Percentiles rank a stretch among this genome's conserved stretches.
phyloP scores from a whole-genome alignment of 805 yeast genomes.

The Grigorovia yakushimaensis region DNA sequence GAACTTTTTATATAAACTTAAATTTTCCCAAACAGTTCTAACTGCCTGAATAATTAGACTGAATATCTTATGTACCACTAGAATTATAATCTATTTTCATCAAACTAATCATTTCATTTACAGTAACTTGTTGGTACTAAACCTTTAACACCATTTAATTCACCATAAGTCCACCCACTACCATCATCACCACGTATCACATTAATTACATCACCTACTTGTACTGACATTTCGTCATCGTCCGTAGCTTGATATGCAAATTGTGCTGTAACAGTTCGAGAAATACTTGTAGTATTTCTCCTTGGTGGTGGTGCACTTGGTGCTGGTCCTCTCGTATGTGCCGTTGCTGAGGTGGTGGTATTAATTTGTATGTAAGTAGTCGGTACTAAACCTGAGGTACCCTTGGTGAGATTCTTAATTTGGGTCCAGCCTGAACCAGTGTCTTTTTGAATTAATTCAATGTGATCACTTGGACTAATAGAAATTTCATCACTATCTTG shows the following conservation, averaged over 20 bases:
- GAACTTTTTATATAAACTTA: no score
- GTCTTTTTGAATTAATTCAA: constrained; percentile 54
- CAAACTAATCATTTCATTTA: constrained; percentile 25
- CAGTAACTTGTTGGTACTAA: constrained; percentile 71
- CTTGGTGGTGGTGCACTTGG: constrained; percentile 70
- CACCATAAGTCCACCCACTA: constrained; percentile 94
- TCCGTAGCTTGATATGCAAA: constrained; percentile 74
- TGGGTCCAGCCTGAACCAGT: constrained; percentile 92
- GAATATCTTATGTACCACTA: no score
- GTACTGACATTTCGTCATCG: constrained; percentile 65
- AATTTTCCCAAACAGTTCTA: no score
- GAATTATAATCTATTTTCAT: no score
- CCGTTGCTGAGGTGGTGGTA: constrained; percentile 4
- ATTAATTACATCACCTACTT: constrained; percentile 62
- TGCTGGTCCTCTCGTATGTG: constrained; percentile 39
- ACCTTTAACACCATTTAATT: constrained; percentile 54
- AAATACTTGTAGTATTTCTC: constrained; percentile 36
- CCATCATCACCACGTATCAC: constrained; percentile 66
- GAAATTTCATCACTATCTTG: constrained; percentile 68
- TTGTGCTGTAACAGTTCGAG: constrained; percentile 50
- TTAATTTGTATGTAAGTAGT: constrained; percentile 57
- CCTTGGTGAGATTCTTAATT: constrained; percentile 38
- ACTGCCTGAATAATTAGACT: no score
- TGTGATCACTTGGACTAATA: constrained; percentile 48
- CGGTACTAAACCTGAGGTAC: constrained; percentile 68